Conservation (phyloP, 225 moss, liverwort and hornwort species). For the Lunularia cruciata region DNA sequence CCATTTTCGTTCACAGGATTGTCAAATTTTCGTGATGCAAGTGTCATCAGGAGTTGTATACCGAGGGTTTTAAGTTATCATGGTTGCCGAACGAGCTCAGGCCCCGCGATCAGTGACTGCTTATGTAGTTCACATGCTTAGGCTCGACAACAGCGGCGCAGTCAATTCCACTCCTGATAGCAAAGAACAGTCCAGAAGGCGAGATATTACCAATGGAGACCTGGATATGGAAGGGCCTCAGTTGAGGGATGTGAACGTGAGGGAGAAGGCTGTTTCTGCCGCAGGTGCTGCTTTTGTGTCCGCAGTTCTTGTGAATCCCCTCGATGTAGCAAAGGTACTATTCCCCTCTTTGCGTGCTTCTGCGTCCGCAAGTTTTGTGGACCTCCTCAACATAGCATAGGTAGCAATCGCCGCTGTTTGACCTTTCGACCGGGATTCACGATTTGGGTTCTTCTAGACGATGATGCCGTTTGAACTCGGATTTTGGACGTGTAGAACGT, state of each 20-base stretch:
- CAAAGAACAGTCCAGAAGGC: conserved; percentile 11
- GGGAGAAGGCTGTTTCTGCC: conserved; percentile 53
- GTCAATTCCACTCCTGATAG: conserved; percentile 29
- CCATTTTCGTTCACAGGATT: not conserved
- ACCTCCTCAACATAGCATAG: conserved; percentile 60
- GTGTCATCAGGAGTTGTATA: not conserved
- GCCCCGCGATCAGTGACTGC: conserved; percentile 33
- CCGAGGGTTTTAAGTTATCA: not conserved
- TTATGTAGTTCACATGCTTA: conserved; percentile 30
- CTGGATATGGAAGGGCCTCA: conserved; percentile 41
- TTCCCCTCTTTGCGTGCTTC: not conserved
- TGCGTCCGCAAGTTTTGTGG: conserved; percentile 54
- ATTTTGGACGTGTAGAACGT: not conserved
- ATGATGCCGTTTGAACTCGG: not conserved
- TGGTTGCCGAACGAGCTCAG: conserved; percentile 43
- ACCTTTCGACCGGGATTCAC: no score
- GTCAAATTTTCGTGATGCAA: not conserved
- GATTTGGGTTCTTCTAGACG: not conserved
- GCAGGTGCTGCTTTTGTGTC: conserved; percentile 58
- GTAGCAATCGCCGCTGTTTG: not conserved
- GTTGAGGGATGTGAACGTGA: conserved; percentile 50
- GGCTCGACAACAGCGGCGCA: conserved; percentile 34
- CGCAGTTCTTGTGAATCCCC: conserved; percentile 57
- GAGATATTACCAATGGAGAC: conserved; percentile 23
- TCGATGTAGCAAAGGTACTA: conserved; percentile 58